Conservation (phyloP, 2,329 filamentous ascomycete species). For the Keithomyces neogunnii region DNA sequence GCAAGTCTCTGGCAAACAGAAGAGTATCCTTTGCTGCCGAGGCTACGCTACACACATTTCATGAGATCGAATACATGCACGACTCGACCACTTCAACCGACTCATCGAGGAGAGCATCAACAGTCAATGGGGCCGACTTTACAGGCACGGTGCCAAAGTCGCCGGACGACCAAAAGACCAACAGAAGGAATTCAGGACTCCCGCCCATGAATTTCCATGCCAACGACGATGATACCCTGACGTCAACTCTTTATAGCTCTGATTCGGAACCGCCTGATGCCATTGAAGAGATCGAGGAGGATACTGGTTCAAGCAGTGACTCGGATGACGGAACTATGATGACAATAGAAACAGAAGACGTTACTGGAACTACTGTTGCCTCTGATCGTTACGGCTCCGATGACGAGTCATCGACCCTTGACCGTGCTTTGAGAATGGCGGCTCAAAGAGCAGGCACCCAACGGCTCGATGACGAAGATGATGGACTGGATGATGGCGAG, state of each 20-base stretch:
- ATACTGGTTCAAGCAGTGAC: constrained; percentile 40
- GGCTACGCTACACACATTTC: constrained; percentile 94
- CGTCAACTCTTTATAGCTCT: constrained; percentile 72
- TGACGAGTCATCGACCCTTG: constrained; percentile 61
- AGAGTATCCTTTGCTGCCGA: constrained; percentile 96
- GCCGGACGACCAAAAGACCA: constrained; percentile 56
- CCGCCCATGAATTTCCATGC: constrained; percentile 57
- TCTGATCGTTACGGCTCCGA: constrained; percentile 56
- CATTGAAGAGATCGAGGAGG: constrained; percentile 45
- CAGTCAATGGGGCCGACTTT: constrained; percentile 29
- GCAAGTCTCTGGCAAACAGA: constrained; percentile 87
- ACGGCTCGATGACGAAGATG: constrained; percentile 39
- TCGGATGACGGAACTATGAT: constrained; percentile 73
- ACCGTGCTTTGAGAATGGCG: constrained; percentile 70
- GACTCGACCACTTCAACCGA: constrained; percentile 79
- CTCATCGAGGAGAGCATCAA: constrained; percentile 65
- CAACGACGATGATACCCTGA: constrained; percentile 57
- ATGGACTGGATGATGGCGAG: constrained; percentile 53
- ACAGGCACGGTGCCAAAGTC: constrained; percentile 40
- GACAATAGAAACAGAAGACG: constrained; percentile 73
- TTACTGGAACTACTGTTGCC: constrained; percentile 58
- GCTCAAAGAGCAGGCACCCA: constrained; percentile 68
- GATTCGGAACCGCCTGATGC: constrained; percentile 50
- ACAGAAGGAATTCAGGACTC: constrained; percentile 58
- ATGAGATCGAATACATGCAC: constrained; percentile 81